These are phyloP conservation scores for Ascosphaera pollenicola DNA, from an alignment of 2,329 filamentous ascomycete genomes.

Conservation along the genomic window DNA sequence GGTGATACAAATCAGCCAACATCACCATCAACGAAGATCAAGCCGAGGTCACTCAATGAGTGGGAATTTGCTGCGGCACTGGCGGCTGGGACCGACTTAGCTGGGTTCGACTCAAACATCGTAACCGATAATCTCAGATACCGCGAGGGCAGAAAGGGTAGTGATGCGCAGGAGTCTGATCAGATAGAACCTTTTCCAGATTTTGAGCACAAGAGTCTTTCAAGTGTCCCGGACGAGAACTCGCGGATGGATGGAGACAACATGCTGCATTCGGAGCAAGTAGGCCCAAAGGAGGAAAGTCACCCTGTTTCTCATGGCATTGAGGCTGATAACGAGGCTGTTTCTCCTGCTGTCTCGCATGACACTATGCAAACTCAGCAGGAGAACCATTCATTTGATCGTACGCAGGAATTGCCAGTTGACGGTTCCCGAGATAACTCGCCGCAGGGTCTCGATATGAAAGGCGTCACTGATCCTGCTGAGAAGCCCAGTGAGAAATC, in stretches of 20 bases:
- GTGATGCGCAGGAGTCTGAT: not conserved
- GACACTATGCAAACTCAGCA: too few relatives aligned
- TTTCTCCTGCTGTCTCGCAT: too few relatives aligned
- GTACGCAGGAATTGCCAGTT: too few relatives aligned
- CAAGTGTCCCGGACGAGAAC: not conserved
- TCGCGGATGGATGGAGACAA: not conserved
- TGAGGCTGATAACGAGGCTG: too few relatives aligned
- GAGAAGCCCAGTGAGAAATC: too few relatives aligned
- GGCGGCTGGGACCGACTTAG: slow-evolving; percentile 44
- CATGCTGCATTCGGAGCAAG: slow-evolving; percentile 4
- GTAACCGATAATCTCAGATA: slow-evolving; percentile 45
- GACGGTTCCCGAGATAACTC: too few relatives aligned
- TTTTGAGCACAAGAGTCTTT: slow-evolving; percentile 2
- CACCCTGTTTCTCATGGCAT: too few relatives aligned
- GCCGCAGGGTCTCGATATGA: too few relatives aligned
- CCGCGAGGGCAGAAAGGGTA: slow-evolving; percentile 26
- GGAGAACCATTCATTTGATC: too few relatives aligned
- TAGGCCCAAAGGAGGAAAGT: not conserved
- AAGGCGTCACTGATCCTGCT: too few relatives aligned
- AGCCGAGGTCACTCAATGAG: not conserved
- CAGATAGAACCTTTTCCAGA: slow-evolving; percentile 4
- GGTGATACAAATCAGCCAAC: not conserved
- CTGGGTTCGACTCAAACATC: slow-evolving; percentile 48
- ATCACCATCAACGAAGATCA: not conserved
- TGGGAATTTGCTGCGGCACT: slow-evolving; percentile 41